Evolutionary conservation across 1,284 basidiomycete species (phyloP).

Genomic region (Boletus albobrunnescens): DNA sequence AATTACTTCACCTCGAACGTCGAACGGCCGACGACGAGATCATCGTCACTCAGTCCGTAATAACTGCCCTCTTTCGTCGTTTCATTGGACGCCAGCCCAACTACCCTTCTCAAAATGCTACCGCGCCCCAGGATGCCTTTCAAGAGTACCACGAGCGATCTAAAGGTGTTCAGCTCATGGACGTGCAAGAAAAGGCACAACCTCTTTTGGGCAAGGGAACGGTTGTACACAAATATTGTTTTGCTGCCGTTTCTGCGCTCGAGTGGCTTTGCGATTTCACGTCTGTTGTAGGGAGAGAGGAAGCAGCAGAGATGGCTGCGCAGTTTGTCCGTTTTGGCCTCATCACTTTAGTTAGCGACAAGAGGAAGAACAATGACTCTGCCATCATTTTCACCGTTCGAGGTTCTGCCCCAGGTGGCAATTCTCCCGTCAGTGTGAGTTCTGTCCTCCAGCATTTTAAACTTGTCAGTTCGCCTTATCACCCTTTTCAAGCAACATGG

Average conservation of each 20-base stretch:
- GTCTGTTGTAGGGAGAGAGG: constrained; percentile 92
- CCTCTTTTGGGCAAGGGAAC: constrained; percentile 46
- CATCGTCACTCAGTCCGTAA: constrained; percentile 89
- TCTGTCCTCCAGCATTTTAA: constrained; percentile 2
- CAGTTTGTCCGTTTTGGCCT: constrained; percentile 97
- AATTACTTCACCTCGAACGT: constrained; percentile 94
- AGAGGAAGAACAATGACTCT: constrained; percentile 83
- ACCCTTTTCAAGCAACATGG: constrained; percentile 64
- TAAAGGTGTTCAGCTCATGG: constrained; percentile 70
- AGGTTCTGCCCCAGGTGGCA: constrained; percentile 70
- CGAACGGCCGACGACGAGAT: constrained; percentile 94
- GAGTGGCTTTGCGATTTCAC: constrained; percentile 99
- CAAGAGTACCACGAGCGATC: constrained; percentile 76
- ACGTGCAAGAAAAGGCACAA: constrained; percentile 60
- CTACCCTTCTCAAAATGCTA: constrained; percentile 50
- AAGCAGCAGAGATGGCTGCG: constrained; percentile 94
- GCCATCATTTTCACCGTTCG: constrained; percentile 87
- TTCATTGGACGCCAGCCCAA: constrained; percentile 89
- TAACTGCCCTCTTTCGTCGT: constrained; percentile 92
- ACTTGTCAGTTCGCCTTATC: constrained; percentile 16
- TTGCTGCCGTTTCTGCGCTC: constrained; percentile 81
- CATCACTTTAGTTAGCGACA: constrained; percentile 82
- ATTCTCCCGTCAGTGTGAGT: constrained; percentile 70
- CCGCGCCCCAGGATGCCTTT: constrained; percentile 56
- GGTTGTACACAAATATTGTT: constrained; percentile 70